Conservation (phyloP, 1,284 basidiomycete genomes). For the Ganoderma multipileum region DNA sequence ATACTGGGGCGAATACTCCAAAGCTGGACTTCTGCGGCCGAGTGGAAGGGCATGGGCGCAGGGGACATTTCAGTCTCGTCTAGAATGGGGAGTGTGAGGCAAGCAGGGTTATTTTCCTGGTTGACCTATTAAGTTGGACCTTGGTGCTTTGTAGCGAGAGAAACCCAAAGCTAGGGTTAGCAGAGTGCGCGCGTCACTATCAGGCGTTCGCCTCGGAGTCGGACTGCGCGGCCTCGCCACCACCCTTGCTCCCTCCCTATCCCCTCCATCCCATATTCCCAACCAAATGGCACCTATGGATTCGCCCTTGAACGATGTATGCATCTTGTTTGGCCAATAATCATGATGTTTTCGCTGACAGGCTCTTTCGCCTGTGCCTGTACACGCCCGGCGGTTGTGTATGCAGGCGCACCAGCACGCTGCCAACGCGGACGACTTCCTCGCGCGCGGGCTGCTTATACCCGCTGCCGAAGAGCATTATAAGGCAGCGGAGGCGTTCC, state of each 20-base stretch:
- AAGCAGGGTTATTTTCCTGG: not conserved
- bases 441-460: constrained; percentile 67
- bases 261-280: constrained; percentile 9
- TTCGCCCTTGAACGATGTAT: constrained; percentile 45
- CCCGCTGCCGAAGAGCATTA: constrained; percentile 68
- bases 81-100: not conserved
- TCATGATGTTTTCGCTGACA: constrained; percentile 5
- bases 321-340: constrained; percentile 5
- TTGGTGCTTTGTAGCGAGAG: not conserved
- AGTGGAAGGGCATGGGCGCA: too few species aligned
- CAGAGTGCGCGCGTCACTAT: constrained; percentile 10
- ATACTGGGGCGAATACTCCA: not conserved
- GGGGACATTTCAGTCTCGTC: constrained; percentile 4
- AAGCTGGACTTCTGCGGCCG: not conserved
- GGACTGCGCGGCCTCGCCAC: constrained; percentile 4
- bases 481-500: constrained; percentile 77
- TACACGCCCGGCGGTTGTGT: not conserved
- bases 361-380: constrained; percentile 5
- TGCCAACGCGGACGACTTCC: constrained; percentile 76
- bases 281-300: constrained; percentile 38
- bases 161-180: constrained; percentile 24
- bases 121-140: not conserved
- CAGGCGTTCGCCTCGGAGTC: constrained; percentile 4
- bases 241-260: constrained; percentile 1
- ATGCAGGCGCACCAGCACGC: constrained; percentile 81